Base-by-base conservation (phyloP, 371 early-diverging fungal genomes). In the Sanchytrium tribonematis region DNA sequence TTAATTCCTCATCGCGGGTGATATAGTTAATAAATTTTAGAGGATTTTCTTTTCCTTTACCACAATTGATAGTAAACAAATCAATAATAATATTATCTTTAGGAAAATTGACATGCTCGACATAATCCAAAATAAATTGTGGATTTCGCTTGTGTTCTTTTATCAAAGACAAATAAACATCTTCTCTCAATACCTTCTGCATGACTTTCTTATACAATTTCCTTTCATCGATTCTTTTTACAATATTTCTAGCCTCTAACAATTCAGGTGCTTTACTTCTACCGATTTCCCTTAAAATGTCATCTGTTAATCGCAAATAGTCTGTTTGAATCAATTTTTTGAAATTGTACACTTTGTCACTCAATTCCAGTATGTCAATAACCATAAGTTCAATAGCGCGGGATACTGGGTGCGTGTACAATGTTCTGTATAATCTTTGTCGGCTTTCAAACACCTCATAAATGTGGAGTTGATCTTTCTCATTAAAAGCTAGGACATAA, bases 371-470 rank as follows among this genome's bases (percentile, higher is more conserved):
- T 22, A 48, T 5, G 22, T 48, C 48, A 12, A 48, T 48, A 68
- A 29, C 22, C 28, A 72, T 29, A 74, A 74, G 73, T 28, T 1
- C 66, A 29, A 75, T 77, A 74, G 29, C 77, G 76, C 72, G 78
- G 17, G 68, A 29, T 5, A 86, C 88, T 65, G 85, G 84, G 75
- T 97, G 96, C 1, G 85, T 87, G 74, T 95, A 97, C 1, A 95
- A 84, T n/a, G 86, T 82, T 72, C 90, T 91, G 77, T 88, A 89
- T 5, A 95, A 76, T 72, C 85, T 85, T 73, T 88, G 91, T 0
- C 95, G 83, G 0, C 91, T 88, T 70, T 90, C 88, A 75, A 93
- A 97, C 77, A 97, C 80, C 70, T 77, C 73, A 68, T 75, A 75
- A 5, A 80, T 84, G 72, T 89, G 74, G 31, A 70, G 73, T 0